Percentiles rank a stretch among this genome's conserved stretches.
phyloP scores from a whole-genome alignment of 257 asterid species.

The Gynochthodes officinalis region DNA sequence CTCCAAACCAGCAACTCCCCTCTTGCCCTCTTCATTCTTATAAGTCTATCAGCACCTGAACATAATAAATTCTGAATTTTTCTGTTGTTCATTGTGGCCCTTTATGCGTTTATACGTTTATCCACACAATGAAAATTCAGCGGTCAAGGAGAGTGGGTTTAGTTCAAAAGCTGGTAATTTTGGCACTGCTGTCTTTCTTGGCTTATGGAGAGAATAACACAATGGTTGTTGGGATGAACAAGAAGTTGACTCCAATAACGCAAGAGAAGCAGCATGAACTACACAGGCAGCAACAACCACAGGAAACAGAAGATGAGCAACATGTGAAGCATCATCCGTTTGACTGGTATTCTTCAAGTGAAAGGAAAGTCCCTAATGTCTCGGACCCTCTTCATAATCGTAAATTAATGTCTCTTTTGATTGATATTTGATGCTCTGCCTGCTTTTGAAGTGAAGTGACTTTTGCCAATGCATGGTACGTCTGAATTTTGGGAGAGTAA shows the following conservation, averaged over 20 bases:
- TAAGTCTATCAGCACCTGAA: too few relatives aligned
- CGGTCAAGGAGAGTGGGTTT: conserved; percentile 7
- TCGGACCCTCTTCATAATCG: conserved; percentile 44
- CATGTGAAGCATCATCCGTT: conserved; percentile 13
- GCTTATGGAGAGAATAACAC: conserved; percentile 20
- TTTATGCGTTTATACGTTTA: too few relatives aligned
- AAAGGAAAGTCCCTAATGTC: conserved; percentile 46
- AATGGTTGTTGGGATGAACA: conserved; percentile 16
- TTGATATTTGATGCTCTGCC: too few relatives aligned
- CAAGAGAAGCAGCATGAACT: conserved; percentile 11
- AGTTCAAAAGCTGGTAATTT: conserved; percentile 21
- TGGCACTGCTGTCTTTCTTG: conserved; percentile 18
- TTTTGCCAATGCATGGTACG: too few relatives aligned
- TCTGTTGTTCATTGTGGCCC: too few relatives aligned
- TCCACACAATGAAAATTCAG: conserved; percentile 17
- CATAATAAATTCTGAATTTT: too few relatives aligned
- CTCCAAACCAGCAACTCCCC: background rate
- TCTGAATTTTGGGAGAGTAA: background rate
- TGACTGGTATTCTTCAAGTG: conserved; percentile 28
- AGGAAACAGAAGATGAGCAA: conserved; percentile 12
- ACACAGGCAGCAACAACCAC: conserved; percentile 1
- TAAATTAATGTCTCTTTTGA: background rate
- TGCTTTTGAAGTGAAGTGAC: background rate
- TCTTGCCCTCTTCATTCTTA: background rate
- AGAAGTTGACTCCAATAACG: conserved; percentile 7